phyloP scores from a whole-genome alignment of 169 alveolate species.

The Plasmodium blacklocki region DNA sequence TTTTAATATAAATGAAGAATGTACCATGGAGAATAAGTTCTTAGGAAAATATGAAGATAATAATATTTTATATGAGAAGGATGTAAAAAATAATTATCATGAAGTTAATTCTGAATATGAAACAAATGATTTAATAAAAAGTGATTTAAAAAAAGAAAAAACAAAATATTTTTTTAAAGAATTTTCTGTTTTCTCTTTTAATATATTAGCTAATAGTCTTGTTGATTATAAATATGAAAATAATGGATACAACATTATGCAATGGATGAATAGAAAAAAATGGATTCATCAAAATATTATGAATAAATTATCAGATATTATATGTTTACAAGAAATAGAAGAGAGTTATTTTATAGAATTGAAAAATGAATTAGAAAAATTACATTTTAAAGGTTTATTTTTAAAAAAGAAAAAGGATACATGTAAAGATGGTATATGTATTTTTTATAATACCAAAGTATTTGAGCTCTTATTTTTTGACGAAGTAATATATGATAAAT shows the following conservation, averaged over 20 bases:
- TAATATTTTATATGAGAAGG: no score
- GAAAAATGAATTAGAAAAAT: conserved; percentile 59
- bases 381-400: conserved; percentile 80
- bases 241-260: conserved; percentile 81
- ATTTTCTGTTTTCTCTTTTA: conserved; percentile 77
- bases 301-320: conserved; percentile 78
- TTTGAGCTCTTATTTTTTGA: conserved; percentile 81
- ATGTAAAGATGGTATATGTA: conserved; percentile 83
- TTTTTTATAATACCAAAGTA: conserved; percentile 78
- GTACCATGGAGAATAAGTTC: neutral
- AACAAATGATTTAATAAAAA: neutral
- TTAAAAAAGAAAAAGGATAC: conserved; percentile 81
- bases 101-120: neutral
- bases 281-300: conserved; percentile 77
- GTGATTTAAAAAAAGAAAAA: conserved; percentile 7
- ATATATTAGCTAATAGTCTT: conserved; percentile 84
- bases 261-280: conserved; percentile 81
- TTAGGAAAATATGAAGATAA: no score
- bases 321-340: conserved; percentile 86
- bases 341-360: conserved; percentile 78
- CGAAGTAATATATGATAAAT: conserved; percentile 79
- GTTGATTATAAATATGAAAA: conserved; percentile 84
- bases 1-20: conserved; percentile 7
- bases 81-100: neutral
- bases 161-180: conserved; percentile 39